Conservation (phyloP, 2,329 filamentous ascomycete genomes). For the Nemania sp. region DNA sequence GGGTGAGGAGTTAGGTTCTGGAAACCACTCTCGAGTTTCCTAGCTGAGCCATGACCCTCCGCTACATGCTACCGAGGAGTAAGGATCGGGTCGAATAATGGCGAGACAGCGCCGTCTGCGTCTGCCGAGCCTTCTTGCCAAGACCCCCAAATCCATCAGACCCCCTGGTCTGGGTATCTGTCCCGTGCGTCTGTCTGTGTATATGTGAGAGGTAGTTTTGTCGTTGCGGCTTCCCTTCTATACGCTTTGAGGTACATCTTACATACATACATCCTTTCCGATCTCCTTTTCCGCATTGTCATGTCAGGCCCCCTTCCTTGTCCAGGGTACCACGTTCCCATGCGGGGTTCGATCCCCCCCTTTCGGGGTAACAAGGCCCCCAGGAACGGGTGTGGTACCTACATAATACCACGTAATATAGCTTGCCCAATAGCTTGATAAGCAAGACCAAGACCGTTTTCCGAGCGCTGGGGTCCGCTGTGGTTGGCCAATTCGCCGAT, state of each 20-base stretch:
- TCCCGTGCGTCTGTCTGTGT: too few species aligned
- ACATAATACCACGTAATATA: not conserved
- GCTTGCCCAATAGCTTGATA: conserved; percentile 18
- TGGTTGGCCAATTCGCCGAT: conserved; percentile 17
- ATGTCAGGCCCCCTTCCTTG: not conserved
- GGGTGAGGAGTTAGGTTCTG: not conserved
- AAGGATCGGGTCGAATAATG: not conserved
- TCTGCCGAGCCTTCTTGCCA: too few species aligned
- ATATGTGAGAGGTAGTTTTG: too few species aligned
- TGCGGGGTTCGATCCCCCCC: conserved; percentile 14
- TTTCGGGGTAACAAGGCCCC: too few species aligned
- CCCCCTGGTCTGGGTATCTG: too few species aligned
- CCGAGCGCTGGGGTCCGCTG: not conserved
- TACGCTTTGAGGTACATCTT: too few species aligned
- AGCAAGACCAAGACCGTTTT: conserved; percentile 1
- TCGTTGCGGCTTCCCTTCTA: too few species aligned
- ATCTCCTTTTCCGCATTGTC: not conserved
- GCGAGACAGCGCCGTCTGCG: not conserved
- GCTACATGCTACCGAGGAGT: not conserved
- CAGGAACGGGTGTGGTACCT: not conserved
- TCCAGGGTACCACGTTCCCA: conserved; percentile 3
- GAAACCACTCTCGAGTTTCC: not conserved
- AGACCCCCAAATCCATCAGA: too few species aligned
- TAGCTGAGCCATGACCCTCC: conserved; percentile 6
- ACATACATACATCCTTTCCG: too few species aligned